Evolutionary conservation across 805 yeast genomes (phyloP).

Genomic region (Candida saitoana): DNA sequence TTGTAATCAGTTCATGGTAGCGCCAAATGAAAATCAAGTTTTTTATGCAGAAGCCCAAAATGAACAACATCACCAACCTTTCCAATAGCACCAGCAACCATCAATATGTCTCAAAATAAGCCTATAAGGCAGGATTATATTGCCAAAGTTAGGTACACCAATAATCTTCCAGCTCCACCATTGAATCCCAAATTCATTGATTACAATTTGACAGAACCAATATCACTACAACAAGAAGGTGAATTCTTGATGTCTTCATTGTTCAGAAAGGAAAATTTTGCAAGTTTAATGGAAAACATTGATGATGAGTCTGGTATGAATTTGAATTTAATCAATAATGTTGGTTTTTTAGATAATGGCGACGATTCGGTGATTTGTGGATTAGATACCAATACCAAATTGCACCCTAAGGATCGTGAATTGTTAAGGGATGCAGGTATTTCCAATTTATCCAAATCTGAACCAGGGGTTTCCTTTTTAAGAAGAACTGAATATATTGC

Average conservation of each 20-base stretch:
- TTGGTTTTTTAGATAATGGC: slow-evolving; percentile 62
- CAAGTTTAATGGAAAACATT: slow-evolving; percentile 51
- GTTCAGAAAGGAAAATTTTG: slow-evolving; percentile 71
- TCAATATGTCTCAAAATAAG: slow-evolving; percentile 25
- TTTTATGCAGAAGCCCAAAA: background rate
- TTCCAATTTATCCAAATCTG: slow-evolving; percentile 38
- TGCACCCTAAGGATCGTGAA: slow-evolving; percentile 75
- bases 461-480: slow-evolving; percentile 68
- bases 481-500: slow-evolving; percentile 93
- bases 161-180: slow-evolving; percentile 89
- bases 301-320: slow-evolving; percentile 72
- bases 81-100: slow-evolving; percentile 2
- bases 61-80: background rate
- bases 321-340: slow-evolving; percentile 63
- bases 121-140: slow-evolving; percentile 68
- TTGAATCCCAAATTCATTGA: slow-evolving; percentile 82
- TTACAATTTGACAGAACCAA: slow-evolving; percentile 38
- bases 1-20: too few relatives aligned
- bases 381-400: slow-evolving; percentile 18
- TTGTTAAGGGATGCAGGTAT: slow-evolving; percentile 77
- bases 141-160: slow-evolving; percentile 78
- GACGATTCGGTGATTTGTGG: slow-evolving; percentile 40
- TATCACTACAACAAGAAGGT: slow-evolving; percentile 34
- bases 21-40: background rate
- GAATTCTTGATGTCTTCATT: slow-evolving; percentile 61